phyloP scores from a whole-genome alignment of 257 asterid genomes.

The Linaria vulgaris region DNA sequence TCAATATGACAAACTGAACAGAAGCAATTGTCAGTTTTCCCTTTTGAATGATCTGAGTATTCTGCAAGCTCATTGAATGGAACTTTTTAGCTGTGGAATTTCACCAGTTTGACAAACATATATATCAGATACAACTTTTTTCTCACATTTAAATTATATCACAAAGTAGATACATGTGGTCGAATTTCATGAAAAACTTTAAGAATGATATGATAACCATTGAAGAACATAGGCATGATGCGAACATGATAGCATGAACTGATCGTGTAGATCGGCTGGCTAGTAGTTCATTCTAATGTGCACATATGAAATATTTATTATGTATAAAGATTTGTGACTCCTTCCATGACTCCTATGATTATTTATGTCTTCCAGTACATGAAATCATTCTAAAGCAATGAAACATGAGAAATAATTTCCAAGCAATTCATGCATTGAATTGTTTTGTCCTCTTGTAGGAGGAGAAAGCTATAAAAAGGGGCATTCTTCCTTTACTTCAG shows the following conservation, averaged over 20 bases:
- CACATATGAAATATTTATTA: neutral
- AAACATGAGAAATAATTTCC: neutral
- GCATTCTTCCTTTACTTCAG: slow-evolving; percentile 66
- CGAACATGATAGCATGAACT: no score
- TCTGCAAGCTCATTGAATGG: no score
- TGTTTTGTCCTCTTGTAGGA: slow-evolving; percentile 37
- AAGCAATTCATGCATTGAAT: no score
- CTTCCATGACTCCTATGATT: neutral
- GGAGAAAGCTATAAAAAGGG: slow-evolving; percentile 83
- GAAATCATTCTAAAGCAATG: neutral
- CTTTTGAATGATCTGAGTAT: no score
- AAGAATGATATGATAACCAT: no score
- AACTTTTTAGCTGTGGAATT: no score
- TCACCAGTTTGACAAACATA: no score
- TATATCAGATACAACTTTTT: no score
- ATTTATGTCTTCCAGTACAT: neutral
- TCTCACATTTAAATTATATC: no score
- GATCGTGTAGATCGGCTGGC: no score
- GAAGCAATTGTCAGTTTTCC: neutral
- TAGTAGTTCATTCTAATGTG: no score
- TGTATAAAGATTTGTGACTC: neutral
- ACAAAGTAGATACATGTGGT: neutral
- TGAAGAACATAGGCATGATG: neutral
- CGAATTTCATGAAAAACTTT: neutral
- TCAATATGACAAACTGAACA: neutral